Evolutionary conservation across 495 filamentous ascomycete species (phyloP).

Genomic region (Rusavskia elegans): DNA sequence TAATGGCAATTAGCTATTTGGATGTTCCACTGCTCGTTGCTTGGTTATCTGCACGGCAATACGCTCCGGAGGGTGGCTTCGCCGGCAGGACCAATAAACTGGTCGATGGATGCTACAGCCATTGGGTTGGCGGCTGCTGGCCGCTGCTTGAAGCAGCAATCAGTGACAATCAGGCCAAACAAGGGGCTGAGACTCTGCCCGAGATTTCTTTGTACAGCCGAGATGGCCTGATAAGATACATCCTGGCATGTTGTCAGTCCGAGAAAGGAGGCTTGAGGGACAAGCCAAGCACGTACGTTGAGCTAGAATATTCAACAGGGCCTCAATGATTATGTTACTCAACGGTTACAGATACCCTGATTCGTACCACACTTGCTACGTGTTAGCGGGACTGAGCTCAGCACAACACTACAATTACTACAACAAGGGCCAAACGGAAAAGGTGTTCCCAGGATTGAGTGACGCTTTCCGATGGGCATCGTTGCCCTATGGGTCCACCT

Average conservation of each 20-base stretch:
- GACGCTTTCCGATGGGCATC: constrained; percentile 54
- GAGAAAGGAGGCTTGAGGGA: constrained; percentile 72
- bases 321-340: neutral
- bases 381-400: constrained; percentile 69
- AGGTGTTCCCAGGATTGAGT: constrained; percentile 21
- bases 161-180: constrained; percentile 26
- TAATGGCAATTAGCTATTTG: constrained; percentile 40
- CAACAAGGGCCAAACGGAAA: constrained; percentile 16
- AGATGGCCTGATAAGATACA: constrained; percentile 74
- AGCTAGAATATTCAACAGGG: neutral
- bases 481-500: constrained; percentile 15
- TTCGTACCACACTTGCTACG: constrained; percentile 85
- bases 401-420: constrained; percentile 64
- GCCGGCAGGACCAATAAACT: constrained; percentile 94
- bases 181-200: constrained; percentile 7
- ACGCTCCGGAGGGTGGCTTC: constrained; percentile 82
- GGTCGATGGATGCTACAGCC: constrained; percentile 93
- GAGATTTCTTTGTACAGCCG: constrained; percentile 51
- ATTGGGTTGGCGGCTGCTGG: constrained; percentile 94
- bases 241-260: constrained; percentile 74
- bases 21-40: constrained; percentile 60
- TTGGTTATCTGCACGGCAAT: constrained; percentile 81
- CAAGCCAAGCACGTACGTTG: constrained; percentile 75
- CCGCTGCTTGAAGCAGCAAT: constrained; percentile 73
- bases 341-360: constrained; percentile 46